These are phyloP conservation scores for Mesembryanthemum crystallinum DNA, from an alignment of 148 eudicot genomes.

Conservation along the genomic window DNA sequence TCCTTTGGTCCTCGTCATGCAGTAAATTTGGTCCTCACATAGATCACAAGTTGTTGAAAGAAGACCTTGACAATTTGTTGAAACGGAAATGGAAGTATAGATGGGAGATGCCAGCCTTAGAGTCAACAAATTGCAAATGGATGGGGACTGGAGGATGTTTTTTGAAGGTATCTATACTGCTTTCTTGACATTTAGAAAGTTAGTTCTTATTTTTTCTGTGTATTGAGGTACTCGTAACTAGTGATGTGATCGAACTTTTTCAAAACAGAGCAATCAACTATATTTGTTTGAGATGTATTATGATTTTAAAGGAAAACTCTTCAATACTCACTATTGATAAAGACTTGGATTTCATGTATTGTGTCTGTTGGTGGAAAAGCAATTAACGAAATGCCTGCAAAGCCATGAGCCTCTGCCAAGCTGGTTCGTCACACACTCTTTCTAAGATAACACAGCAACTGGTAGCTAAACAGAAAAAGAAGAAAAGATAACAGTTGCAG, in stretches of 20 bases:
- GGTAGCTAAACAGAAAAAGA: too few species aligned
- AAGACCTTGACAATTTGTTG: conserved; percentile 49
- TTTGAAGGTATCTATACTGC: conserved; percentile 40
- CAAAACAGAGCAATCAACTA: too few species aligned
- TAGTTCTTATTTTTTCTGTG: neutral
- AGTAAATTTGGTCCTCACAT: conserved; percentile 67
- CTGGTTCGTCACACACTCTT: too few species aligned
- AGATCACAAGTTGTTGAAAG: conserved; percentile 43
- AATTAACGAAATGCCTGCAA: too few species aligned
- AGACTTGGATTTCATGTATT: too few species aligned
- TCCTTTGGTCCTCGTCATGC: conserved; percentile 27
- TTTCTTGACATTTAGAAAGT: neutral
- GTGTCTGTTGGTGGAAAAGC: too few species aligned
- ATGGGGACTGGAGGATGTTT: conserved; percentile 63
- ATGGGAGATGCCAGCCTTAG: conserved; percentile 70
- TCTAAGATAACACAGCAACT: too few species aligned
- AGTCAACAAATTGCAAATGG: conserved; percentile 60
- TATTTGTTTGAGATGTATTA: too few species aligned
- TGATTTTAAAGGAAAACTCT: too few species aligned
- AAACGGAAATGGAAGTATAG: conserved; percentile 62
- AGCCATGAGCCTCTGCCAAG: too few species aligned
- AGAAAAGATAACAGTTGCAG: too few species aligned
- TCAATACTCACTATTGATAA: too few species aligned
- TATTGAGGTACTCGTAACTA: neutral
- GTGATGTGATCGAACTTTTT: neutral